Evolutionary conservation across 1,139 yeast genomes (phyloP).

Genomic region (Pichia kudriavzevii): DNA sequence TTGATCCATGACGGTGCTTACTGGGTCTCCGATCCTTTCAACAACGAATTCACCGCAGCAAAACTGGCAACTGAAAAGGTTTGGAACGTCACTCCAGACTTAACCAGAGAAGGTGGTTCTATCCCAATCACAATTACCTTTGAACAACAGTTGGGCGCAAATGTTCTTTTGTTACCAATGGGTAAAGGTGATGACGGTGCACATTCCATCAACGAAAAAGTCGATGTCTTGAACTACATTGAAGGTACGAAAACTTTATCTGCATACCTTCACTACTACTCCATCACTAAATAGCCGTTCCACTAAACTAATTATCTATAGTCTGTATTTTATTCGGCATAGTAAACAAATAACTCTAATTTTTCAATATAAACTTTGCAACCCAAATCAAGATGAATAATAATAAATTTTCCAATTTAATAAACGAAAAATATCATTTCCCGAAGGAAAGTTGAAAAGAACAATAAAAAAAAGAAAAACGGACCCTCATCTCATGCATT

Average conservation of each 20-base stretch:
- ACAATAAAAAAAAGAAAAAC: no score
- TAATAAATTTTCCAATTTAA: no score
- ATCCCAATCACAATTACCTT: slow-evolving; percentile 93
- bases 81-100: slow-evolving; percentile 92
- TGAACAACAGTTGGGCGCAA: slow-evolving; percentile 77
- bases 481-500: no score
- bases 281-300: slow-evolving; percentile 10
- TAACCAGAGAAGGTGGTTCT: slow-evolving; percentile 98
- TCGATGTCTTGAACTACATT: slow-evolving; percentile 80
- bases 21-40: slow-evolving; percentile 94
- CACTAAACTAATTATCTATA: no score
- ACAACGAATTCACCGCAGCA: slow-evolving; percentile 91
- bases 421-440: no score
- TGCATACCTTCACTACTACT: slow-evolving; percentile 86
- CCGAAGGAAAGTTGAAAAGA: no score
- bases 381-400: no score
- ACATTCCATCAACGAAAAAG: slow-evolving; percentile 93
- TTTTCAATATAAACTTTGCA: no score
- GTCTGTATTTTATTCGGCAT: no score
- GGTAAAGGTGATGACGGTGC: slow-evolving; percentile 99
- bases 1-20: slow-evolving; percentile 90
- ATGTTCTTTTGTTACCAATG: slow-evolving; percentile 86
- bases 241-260: slow-evolving; percentile 92
- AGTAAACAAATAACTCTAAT: no score
- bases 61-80: slow-evolving; percentile 88